Base-by-base conservation (phyloP, 805 yeast species). In the Hanseniaspora lindneri region DNA sequence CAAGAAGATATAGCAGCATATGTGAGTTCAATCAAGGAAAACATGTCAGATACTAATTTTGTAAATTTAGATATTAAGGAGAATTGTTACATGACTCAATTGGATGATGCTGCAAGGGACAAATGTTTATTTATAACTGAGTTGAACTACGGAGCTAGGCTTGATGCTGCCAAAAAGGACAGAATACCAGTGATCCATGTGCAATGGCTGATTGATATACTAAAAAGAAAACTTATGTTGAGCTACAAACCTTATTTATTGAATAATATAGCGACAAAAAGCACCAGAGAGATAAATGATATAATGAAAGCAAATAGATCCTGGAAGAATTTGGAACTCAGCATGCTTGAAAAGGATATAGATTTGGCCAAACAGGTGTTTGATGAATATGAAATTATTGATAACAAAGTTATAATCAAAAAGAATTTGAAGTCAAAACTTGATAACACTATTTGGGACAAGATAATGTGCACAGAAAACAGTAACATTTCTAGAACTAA, bases 201-300 rank as follows among this genome's bases (percentile, higher is more conserved):
- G 8, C 59, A 63, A 42, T 74, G 77, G 77, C 44, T 74, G 13
- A 29, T 57, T 3, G 69, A 70, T 50, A 67, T 74, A 42, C 51
- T 65, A 2, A 59, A 57, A 41, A 58, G 73, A 49, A 63, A 65
- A n/a, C 72, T 70, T 1, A 64, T 66, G 14, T 52, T 73, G 35
- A 62, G 62, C 16, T 69, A 39, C 29, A 46, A 57, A n/a, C 61
- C 64, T n/a, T 68, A 60, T 54, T 56, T 60, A 41, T 52, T 61
- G 23, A 40, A 62, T 21, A 52, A 58, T 14, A 54, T 54, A 21
- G 29, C 47, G 0, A 39, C 52, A 6, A 55, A 55, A 11, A 29
- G 56, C 11, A 53, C 59, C 1, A 57, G 49, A 16, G 61, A 60
- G 1, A 44, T 58, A n/a, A 58, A 67, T 21, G 39, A 30, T 16